Conservation (phyloP, 2,329 filamentous ascomycete species). For the Colletotrichum sp. region DNA sequence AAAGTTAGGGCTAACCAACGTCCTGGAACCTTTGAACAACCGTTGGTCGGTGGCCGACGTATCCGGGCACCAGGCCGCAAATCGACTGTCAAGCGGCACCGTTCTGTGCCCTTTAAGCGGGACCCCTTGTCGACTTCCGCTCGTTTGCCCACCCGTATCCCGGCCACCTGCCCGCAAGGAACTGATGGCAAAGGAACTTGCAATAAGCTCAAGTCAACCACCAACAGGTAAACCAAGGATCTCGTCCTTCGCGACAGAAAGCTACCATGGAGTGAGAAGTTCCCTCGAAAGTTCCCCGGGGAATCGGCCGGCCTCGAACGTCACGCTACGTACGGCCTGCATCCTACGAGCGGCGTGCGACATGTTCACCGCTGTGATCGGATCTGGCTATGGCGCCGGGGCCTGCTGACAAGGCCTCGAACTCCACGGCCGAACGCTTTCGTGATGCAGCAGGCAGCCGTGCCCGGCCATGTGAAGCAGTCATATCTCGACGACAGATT, state of each 20-base stretch:
- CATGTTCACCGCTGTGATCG: background rate
- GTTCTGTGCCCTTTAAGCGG: constrained; percentile 12
- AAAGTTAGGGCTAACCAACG: background rate
- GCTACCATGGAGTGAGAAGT: background rate
- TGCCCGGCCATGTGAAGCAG: background rate
- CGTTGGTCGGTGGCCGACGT: background rate
- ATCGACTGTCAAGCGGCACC: background rate
- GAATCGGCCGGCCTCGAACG: background rate
- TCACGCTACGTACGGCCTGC: background rate
- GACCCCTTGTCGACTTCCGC: background rate
- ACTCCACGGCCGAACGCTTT: background rate
- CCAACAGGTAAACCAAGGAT: background rate
- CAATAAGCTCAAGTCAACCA: background rate
- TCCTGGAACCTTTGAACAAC: background rate
- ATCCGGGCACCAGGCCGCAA: constrained; percentile 8
- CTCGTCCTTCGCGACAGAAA: background rate
- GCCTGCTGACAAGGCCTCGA: background rate
- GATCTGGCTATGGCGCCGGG: background rate
- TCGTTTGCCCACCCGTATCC: background rate
- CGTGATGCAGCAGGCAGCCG: background rate
- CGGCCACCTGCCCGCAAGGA: background rate
- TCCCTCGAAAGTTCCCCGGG: background rate
- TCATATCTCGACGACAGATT: background rate
- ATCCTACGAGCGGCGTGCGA: background rate
- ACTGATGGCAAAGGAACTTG: background rate